Conservation (phyloP, 768 basidiomycete genomes). For the Psilocybe subaeruginosa region DNA sequence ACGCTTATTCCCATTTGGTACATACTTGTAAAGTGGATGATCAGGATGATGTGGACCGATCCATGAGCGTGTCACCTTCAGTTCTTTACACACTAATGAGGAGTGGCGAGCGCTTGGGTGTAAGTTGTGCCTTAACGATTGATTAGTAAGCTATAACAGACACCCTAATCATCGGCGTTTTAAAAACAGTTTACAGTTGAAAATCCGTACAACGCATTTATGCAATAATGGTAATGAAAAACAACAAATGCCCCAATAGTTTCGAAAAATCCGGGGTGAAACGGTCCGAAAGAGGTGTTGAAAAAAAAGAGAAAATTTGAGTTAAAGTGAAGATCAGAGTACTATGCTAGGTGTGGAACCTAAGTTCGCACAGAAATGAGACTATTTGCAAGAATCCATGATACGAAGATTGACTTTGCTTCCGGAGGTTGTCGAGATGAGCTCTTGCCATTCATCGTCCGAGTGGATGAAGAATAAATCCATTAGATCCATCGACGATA, state of each 20-base stretch:
- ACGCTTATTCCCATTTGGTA: no score
- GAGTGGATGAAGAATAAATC: slow-evolving; percentile 49
- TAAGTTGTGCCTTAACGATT: no score
- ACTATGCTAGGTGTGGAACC: not conserved
- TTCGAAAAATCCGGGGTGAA: slow-evolving; percentile 1
- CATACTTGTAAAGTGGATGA: no score
- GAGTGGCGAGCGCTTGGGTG: no score
- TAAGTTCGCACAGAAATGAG: not conserved
- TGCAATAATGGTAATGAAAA: slow-evolving; percentile 12
- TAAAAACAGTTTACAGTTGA: not conserved
- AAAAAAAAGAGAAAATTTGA: not conserved
- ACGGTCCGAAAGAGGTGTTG: slow-evolving; percentile 8
- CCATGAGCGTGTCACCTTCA: no score
- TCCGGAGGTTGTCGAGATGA: slow-evolving; percentile 39
- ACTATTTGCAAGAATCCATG: slow-evolving; percentile 32
- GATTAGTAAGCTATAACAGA: no score
- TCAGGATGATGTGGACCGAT: no score
- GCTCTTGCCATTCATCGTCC: slow-evolving; percentile 58
- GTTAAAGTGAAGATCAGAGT: not conserved
- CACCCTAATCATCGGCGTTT: not conserved
- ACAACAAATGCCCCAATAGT: slow-evolving; percentile 2
- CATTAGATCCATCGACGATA: slow-evolving; percentile 29
- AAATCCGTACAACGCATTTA: slow-evolving; percentile 6
- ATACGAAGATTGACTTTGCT: slow-evolving; percentile 60
- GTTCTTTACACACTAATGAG: no score